Base-by-base conservation (phyloP, 2,329 filamentous ascomycete genomes). In the Fonsecaea erecta region DNA sequence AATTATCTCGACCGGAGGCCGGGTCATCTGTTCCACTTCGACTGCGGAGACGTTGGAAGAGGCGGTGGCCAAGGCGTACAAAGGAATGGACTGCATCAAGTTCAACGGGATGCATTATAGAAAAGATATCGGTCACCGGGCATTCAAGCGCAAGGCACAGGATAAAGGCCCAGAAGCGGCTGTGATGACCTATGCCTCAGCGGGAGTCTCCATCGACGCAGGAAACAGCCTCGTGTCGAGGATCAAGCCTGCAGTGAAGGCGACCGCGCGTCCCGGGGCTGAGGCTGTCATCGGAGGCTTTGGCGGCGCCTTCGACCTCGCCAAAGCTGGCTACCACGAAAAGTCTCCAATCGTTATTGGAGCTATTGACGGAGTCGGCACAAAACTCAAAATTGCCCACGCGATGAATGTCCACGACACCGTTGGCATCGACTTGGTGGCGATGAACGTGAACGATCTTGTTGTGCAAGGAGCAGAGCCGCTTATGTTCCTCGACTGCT, bases 361-460 rank as follows among this genome's bases (percentile, higher is more conserved):
- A 62, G 93, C 93, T 66, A 98, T 97, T 70, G 95, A 99, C 75
- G 95, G 95, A 59, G 93, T 98, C 40, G 95, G 94, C 65, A 98
- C 94, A 55, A 98, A 98, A 82, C 89, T 98, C 73, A 96, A 96
- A 84, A 92, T 99, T 74, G 95, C 95, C 0, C 94, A 97, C 76
- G 86, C 88, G 12, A 91, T 96, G 81, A 85, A 88, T 72, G 92
- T 96, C 80, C 95, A 97, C 79, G 89, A 94, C 77, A 97, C 93
- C 2, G 94, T 99, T 11, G 95, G 95, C 66, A 93, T 99, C 72
- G 95, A 99, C 76, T 86, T 99, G 37, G 95, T 99, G 3, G 95
- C 95, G 71, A 98, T 98, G 94, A 98, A 97, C 77, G 95, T 98
- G 75, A 99, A 99, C 78, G 95, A 99, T 75, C 85, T 99, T 0